These are phyloP conservation scores for Mycena sanguinolenta DNA, from an alignment of 768 basidiomycete genomes.

Conservation along the genomic window DNA sequence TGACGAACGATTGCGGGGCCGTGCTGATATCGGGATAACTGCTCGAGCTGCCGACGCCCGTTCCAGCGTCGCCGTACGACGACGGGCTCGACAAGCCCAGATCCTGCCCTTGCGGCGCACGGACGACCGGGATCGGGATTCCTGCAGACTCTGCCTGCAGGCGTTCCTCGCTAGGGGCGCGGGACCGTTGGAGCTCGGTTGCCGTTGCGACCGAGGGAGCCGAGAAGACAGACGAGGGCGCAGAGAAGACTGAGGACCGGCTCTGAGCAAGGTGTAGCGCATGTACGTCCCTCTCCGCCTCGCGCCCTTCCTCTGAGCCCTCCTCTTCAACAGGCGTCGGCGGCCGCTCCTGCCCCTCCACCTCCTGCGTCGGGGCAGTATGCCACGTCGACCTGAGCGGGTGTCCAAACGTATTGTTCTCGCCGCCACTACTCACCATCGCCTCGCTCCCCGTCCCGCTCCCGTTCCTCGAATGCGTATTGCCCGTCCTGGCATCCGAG, in stretches of 20 bases:
- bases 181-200: slow-evolving; percentile 33
- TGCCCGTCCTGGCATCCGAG: slow-evolving; percentile 7
- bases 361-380: slow-evolving; percentile 36
- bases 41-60: slow-evolving; percentile 50
- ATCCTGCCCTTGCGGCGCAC: slow-evolving; percentile 27
- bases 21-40: slow-evolving; percentile 74
- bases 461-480: slow-evolving; percentile 62
- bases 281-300: not conserved
- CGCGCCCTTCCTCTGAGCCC: slow-evolving; percentile 19
- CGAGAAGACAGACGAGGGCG: slow-evolving; percentile 21
- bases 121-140: slow-evolving; percentile 46
- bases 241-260: slow-evolving; percentile 30
- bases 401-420: slow-evolving; percentile 84
- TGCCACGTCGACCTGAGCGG: slow-evolving; percentile 59
- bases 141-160: slow-evolving; percentile 31
- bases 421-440: slow-evolving; percentile 61
- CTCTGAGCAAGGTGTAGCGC: slow-evolving; percentile 24
- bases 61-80: slow-evolving; percentile 18
- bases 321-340: slow-evolving; percentile 29
- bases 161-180: slow-evolving; percentile 32
- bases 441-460: slow-evolving; percentile 59
- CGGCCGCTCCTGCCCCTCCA: slow-evolving; percentile 36
- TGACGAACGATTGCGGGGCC: slow-evolving; percentile 77
- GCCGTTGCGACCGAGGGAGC: slow-evolving; percentile 1
- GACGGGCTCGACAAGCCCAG: slow-evolving; percentile 8